These are phyloP conservation scores for Tillandsia leiboldiana DNA, from an alignment of 176 grass and related monocot genomes.

Conservation along the genomic window DNA sequence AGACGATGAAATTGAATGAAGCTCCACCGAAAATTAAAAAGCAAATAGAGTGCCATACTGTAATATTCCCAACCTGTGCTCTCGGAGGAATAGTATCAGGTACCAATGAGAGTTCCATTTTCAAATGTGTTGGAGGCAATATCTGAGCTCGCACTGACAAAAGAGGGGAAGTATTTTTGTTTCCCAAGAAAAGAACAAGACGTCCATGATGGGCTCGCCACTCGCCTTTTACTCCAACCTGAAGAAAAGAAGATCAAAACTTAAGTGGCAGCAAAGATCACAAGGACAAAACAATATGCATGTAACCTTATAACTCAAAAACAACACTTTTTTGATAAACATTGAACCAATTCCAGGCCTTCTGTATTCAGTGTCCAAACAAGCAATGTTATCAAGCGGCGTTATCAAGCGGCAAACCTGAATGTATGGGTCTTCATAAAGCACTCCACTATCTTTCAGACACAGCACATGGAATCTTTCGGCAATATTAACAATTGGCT, in stretches of 20 bases:
- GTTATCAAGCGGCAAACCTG: slow-evolving; percentile 46
- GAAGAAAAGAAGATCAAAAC: slow-evolving; percentile 18
- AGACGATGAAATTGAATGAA: background rate
- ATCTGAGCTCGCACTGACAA: slow-evolving; percentile 48
- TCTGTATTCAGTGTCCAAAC: too few species aligned
- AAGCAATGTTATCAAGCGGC: slow-evolving; percentile 7
- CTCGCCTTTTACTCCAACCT: slow-evolving; percentile 98
- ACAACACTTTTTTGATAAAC: background rate
- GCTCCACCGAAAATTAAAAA: slow-evolving; percentile 5
- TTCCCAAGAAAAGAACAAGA: slow-evolving; percentile 88
- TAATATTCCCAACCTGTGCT: slow-evolving; percentile 58
- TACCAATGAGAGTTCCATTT: slow-evolving; percentile 70
- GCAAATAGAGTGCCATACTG: slow-evolving; percentile 4
- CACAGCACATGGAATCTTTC: slow-evolving; percentile 90
- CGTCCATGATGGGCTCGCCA: slow-evolving; percentile 87
- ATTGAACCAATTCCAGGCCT: too few species aligned
- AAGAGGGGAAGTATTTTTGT: slow-evolving; percentile 90
- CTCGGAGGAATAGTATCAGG: slow-evolving; percentile 95
- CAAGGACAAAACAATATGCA: background rate
- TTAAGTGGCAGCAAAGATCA: background rate
- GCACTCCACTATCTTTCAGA: slow-evolving; percentile 87
- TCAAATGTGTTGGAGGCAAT: slow-evolving; percentile 78
- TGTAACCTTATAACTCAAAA: background rate
- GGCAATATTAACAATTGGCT: slow-evolving; percentile 65
- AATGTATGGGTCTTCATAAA: slow-evolving; percentile 89